Base-by-base conservation (phyloP, 2,329 filamentous ascomycete genomes). In the Graphilbum sp. region DNA sequence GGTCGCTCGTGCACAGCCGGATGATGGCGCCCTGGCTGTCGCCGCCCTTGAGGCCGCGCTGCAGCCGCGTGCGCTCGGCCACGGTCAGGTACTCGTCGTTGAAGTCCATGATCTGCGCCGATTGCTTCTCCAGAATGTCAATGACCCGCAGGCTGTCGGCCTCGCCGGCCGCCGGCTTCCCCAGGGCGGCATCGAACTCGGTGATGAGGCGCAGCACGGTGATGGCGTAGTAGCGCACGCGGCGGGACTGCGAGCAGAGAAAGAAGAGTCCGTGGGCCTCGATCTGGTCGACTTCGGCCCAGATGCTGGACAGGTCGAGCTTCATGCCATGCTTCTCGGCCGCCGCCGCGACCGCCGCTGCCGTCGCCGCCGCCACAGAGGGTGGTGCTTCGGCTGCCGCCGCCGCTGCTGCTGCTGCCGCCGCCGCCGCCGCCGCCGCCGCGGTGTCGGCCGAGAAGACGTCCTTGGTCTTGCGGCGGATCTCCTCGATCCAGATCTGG, bases 181-280 rank as follows among this genome's bases (percentile, higher is more conserved):
- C 82, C 4, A 98, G 69, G 2, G 85, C 88, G 13, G 71, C 78
- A 51, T 98, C 90, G 47, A 98, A 96, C 48, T 98, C 88, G 2
- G 79, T 87, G 45, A 96, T 88, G 19, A 96, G 70, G 5, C 85
- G 80, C 20, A 98, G 64, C 2, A 98, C 88, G 2, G 83, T 94
- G 37, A 98, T 84, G 3, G 90, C 87, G 54, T 90, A 93, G 41
- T 83, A 71, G 37, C 90, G 76, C 20, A 98, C 90, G 38, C 83
- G 74, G 38, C 85, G 73, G 6, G 90, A 95, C 49, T 96, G 90
- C 1, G 90, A 98, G 55, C 90, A 98, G 7, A 98, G 63, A 54
- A 98, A 98, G 63, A 98, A 98, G 3, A 98, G 60, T 0, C 90
- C 92, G 53, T 96, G 90, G 0, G 88, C 92, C 55, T 98, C 90